Conservation (phyloP, 495 filamentous ascomycete genomes). For the Daldinia decipiens region DNA sequence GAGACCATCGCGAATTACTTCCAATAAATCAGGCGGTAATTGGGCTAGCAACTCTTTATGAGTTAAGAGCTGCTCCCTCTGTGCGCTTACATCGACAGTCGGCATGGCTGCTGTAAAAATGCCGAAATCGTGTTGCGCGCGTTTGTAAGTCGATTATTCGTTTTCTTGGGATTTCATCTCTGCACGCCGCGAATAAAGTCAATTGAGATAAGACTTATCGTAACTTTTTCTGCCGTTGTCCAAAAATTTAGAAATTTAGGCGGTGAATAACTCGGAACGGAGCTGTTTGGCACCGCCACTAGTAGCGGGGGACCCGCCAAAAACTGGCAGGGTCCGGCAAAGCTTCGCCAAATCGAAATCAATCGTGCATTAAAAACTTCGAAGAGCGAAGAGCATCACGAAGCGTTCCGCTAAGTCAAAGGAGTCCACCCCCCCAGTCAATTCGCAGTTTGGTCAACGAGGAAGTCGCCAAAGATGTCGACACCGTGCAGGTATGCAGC, state of each 20-base stretch:
- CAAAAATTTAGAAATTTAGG: slow-evolving; percentile 48
- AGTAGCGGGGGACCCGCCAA: slow-evolving; percentile 16
- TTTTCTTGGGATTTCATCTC: slow-evolving; percentile 2
- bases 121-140: slow-evolving; percentile 10
- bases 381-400: slow-evolving; percentile 32
- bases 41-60: slow-evolving; percentile 58
- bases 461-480: slow-evolving; percentile 61
- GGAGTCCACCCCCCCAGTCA: slow-evolving; percentile 20
- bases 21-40: slow-evolving; percentile 71
- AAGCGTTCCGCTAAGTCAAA: slow-evolving; percentile 31
- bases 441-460: slow-evolving; percentile 33
- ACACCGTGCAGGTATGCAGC: slow-evolving; percentile 66
- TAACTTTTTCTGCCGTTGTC: slow-evolving; percentile 49
- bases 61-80: slow-evolving; percentile 52
- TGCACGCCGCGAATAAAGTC: slow-evolving; percentile 3
- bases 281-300: slow-evolving; percentile 19
- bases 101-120: slow-evolving; percentile 50
- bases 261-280: slow-evolving; percentile 41
- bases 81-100: slow-evolving; percentile 55
- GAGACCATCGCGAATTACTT: slow-evolving; percentile 67
- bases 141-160: slow-evolving; percentile 9
- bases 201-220: slow-evolving; percentile 1
- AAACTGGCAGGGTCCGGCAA: slow-evolving; percentile 31
- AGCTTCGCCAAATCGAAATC: slow-evolving; percentile 51
- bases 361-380: slow-evolving; percentile 46